Evolutionary conservation across 768 basidiomycete species (phyloP).

Genomic region (Rhizopogon vinicolor): DNA sequence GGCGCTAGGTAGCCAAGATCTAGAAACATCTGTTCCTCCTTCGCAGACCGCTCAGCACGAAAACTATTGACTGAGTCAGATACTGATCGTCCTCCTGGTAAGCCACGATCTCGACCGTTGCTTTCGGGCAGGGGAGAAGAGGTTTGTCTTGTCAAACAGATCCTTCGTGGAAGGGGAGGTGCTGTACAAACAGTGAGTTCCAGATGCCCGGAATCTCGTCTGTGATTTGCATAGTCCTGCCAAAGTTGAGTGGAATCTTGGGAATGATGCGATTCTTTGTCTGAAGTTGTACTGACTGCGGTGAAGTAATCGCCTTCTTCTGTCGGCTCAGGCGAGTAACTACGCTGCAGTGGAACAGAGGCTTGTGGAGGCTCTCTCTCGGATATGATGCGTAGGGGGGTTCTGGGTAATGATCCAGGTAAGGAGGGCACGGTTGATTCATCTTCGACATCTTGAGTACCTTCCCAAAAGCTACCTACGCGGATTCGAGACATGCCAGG

Average conservation of each 20-base stretch:
- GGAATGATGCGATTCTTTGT: conserved; percentile 10
- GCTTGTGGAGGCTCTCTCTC: conserved; percentile 8
- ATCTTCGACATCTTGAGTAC: conserved; percentile 57
- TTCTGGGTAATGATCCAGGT: conserved; percentile 18
- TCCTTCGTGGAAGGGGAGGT: conserved; percentile 46
- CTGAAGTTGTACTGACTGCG: conserved; percentile 18
- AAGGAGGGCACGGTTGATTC: conserved; percentile 16
- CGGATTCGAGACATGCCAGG: conserved; percentile 50
- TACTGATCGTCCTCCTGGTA: conserved; percentile 28
- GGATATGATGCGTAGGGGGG: conserved; percentile 13
- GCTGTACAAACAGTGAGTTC: conserved; percentile 33
- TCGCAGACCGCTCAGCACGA: conserved; percentile 47
- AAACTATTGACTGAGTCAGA: conserved; percentile 27
- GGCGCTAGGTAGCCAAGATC: conserved; percentile 71
- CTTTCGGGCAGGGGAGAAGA: conserved; percentile 59
- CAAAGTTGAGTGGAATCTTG: conserved; percentile 17
- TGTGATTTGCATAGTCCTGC: conserved; percentile 21
- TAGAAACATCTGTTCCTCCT: conserved; percentile 63
- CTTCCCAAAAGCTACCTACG: conserved; percentile 72
- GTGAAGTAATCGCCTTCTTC: conserved; percentile 28
- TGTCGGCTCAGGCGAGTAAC: conserved; percentile 17
- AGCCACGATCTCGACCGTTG: conserved; percentile 23
- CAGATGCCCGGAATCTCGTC: conserved; percentile 22
- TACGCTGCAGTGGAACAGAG: conserved; percentile 16
- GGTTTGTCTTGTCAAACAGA: conserved; percentile 55